phyloP scores from a whole-genome alignment of 2,329 filamentous ascomycete species.

The Peltaster fructicola region DNA sequence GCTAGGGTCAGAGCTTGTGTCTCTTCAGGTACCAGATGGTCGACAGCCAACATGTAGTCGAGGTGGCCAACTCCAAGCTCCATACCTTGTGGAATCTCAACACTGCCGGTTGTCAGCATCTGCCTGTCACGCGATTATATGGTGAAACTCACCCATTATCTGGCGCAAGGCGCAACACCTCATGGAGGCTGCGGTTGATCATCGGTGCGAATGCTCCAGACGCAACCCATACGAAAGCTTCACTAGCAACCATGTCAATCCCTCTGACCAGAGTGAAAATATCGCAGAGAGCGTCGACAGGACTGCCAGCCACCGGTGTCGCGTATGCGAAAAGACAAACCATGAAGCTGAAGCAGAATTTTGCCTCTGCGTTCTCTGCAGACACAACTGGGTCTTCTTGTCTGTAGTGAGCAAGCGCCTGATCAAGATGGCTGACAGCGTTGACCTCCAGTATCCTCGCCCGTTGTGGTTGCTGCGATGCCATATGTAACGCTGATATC shows the following conservation, averaged over 20 bases:
- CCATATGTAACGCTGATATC: conserved; percentile 15
- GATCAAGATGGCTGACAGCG: conserved; percentile 15
- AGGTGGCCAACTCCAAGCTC: conserved; percentile 16
- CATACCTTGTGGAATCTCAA: conserved; percentile 11
- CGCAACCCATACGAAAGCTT: conserved; percentile 13
- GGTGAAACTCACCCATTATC: conserved; percentile 4
- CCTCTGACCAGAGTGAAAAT: conserved; percentile 13
- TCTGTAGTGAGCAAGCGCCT: conserved; percentile 12
- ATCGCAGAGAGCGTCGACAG: conserved; percentile 15
- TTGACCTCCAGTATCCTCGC: conserved; percentile 10
- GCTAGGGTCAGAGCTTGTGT: conserved; percentile 10
- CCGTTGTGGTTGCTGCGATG: conserved; percentile 9
- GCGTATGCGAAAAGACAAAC: conserved; percentile 14
- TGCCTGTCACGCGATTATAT: conserved; percentile 3
- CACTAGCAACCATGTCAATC: conserved; percentile 10
- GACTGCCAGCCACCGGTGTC: conserved; percentile 11
- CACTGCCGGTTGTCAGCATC: conserved; percentile 3
- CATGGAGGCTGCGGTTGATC: conserved; percentile 10
- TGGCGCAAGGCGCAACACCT: conserved; percentile 2
- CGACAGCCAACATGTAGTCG: conserved; percentile 16
- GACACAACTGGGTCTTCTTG: conserved; percentile 7
- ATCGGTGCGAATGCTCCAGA: conserved; percentile 16
- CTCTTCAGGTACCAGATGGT: conserved; percentile 14
- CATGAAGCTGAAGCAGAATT: conserved; percentile 14
- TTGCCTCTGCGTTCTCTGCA: conserved; percentile 13